A percentile compares a stretch with the other conserved stretches of the same genome.
Evolutionary conservation across 83 land plant genomes (phyloP).

Genomic region (Picea abies): DNA sequence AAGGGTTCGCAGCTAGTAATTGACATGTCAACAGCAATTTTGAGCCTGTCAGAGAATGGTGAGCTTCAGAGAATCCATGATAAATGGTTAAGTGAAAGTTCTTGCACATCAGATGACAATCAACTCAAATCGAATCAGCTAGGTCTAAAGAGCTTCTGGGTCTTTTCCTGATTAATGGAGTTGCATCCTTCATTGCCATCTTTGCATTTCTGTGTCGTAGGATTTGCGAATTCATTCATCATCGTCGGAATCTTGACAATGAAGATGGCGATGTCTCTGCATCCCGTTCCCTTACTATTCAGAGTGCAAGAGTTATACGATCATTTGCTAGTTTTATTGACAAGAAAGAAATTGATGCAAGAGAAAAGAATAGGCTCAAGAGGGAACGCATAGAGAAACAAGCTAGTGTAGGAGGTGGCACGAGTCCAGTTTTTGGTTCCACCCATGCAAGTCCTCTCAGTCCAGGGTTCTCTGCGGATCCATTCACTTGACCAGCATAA

Average conservation of each 20-base stretch:
- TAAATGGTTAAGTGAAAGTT: constrained; percentile 42
- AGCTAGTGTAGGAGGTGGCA: too few relatives aligned
- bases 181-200: constrained; percentile 9
- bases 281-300: background rate
- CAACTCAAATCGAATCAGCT: constrained; percentile 23
- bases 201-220: constrained; percentile 1
- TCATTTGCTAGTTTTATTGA: constrained; percentile 39
- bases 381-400: too few relatives aligned
- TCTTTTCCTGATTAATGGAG: constrained; percentile 31
- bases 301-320: constrained; percentile 21
- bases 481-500: too few relatives aligned
- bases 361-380: background rate
- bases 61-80: constrained; percentile 62
- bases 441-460: background rate
- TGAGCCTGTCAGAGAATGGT: too few relatives aligned
- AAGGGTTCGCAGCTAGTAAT: too few relatives aligned
- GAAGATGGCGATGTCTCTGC: too few relatives aligned
- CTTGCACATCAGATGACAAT: constrained; percentile 16
- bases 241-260: background rate
- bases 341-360: background rate
- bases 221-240: too few relatives aligned
- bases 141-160: constrained; percentile 36
- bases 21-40: too few relatives aligned
- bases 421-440: background rate
- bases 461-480: background rate